These are phyloP conservation scores for Tetracladium setigerum DNA, from an alignment of 495 filamentous ascomycete genomes.

Conservation along the genomic window DNA sequence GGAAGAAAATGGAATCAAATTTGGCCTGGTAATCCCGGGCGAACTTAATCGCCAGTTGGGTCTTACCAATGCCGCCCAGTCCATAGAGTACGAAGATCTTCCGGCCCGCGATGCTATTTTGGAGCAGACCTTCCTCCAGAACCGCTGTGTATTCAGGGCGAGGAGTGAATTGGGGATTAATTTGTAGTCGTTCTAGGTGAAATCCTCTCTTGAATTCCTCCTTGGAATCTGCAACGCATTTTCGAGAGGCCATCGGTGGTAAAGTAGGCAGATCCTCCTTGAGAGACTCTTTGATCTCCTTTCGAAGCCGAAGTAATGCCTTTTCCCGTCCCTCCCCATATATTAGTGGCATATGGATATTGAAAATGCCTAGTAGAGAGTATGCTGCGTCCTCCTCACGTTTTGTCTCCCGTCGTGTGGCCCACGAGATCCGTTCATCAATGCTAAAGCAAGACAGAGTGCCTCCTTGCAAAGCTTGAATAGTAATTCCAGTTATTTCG, in stretches of 20 bases:
- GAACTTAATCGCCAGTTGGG: constrained; percentile 12
- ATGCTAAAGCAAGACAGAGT: constrained; percentile 7
- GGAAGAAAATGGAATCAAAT: neutral
- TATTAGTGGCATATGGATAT: constrained; percentile 21
- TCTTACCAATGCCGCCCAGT: constrained; percentile 9
- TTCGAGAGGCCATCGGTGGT: no score
- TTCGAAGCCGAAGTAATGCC: constrained; percentile 21
- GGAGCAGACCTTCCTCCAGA: neutral
- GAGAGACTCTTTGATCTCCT: constrained; percentile 14
- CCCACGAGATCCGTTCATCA: constrained; percentile 28
- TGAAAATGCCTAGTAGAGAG: constrained; percentile 19
- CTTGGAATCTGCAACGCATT: no score
- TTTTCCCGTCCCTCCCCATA: constrained; percentile 22
- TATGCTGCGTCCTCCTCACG: constrained; percentile 13
- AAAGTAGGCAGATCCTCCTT: no score
- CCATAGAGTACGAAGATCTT: neutral
- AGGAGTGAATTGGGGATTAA: no score
- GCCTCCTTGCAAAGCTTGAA: constrained; percentile 8
- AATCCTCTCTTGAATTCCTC: no score
- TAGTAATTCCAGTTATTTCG: constrained; percentile 17
- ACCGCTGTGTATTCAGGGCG: no score
- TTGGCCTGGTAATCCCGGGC: neutral
- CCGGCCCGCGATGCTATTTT: neutral
- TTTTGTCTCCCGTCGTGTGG: constrained; percentile 21
- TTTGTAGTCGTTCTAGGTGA: no score